These are phyloP conservation scores for Oxyria digyna DNA, from an alignment of 148 eudicot genomes.

Conservation along the genomic window DNA sequence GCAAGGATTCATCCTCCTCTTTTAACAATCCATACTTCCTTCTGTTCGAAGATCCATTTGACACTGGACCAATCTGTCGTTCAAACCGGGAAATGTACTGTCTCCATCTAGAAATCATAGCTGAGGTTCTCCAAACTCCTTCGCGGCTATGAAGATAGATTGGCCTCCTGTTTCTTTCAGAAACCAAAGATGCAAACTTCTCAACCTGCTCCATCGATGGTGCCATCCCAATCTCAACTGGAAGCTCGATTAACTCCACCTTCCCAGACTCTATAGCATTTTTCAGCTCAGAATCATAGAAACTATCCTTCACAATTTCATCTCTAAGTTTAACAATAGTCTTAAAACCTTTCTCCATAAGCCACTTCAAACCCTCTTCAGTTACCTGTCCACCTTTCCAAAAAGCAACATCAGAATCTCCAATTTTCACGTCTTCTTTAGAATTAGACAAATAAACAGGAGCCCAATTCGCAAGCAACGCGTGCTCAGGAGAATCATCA, in stretches of 20 bases:
- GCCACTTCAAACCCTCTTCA: slow-evolving; percentile 85
- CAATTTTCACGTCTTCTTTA: slow-evolving; percentile 33
- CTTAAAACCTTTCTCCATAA: slow-evolving; percentile 64
- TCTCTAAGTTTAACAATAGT: slow-evolving; percentile 89
- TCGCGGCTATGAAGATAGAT: slow-evolving; percentile 89
- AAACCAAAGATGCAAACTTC: slow-evolving; percentile 60
- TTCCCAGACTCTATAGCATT: slow-evolving; percentile 52
- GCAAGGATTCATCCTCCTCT: slow-evolving; percentile 17
- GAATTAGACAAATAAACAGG: slow-evolving; percentile 45
- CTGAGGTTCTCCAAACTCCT: slow-evolving; percentile 82
- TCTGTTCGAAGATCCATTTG: slow-evolving; percentile 13
- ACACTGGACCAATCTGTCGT: slow-evolving; percentile 21
- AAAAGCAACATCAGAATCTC: slow-evolving; percentile 53
- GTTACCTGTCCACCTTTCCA: slow-evolving; percentile 95
- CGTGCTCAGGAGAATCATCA: slow-evolving; percentile 59
- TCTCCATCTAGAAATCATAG: slow-evolving; percentile 90
- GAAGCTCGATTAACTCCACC: slow-evolving; percentile 55
- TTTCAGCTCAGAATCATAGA: slow-evolving; percentile 47
- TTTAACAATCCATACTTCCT: slow-evolving; percentile 14
- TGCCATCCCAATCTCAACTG: slow-evolving; percentile 72
- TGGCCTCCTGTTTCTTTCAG: slow-evolving; percentile 50
- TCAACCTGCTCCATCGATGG: slow-evolving; percentile 90
- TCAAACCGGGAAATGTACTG: slow-evolving; percentile 43
- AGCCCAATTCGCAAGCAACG: slow-evolving; percentile 77
- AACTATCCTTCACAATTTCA: slow-evolving; percentile 59